A percentile compares a stretch with the other conserved stretches of the same genome.
These are phyloP conservation scores for Posidonia oceanica DNA, from an alignment of 116 monocot species.

Conservation along the genomic window DNA sequence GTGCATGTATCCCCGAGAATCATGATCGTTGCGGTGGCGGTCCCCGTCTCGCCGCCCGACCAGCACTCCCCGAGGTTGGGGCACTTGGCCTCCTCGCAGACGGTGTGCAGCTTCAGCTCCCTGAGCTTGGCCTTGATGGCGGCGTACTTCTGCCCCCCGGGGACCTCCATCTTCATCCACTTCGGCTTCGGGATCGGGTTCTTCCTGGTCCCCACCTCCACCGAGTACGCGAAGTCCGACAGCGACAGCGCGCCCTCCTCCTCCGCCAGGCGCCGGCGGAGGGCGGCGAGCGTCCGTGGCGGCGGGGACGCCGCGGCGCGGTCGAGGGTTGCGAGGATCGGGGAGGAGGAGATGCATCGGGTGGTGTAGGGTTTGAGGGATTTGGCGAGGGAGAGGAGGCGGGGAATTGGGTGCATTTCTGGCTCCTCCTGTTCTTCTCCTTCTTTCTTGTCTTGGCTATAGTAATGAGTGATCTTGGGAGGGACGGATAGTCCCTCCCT, in stretches of 20 bases:
- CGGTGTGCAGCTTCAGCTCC: slow-evolving; percentile 84
- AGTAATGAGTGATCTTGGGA: too few relatives aligned
- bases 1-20: slow-evolving; percentile 92
- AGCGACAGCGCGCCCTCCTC: slow-evolving; percentile 35
- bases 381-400: slow-evolving; percentile 25
- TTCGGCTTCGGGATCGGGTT: slow-evolving; percentile 78
- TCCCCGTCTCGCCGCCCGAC: slow-evolving; percentile 95
- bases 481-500: too few relatives aligned
- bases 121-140: slow-evolving; percentile 82
- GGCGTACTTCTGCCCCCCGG: slow-evolving; percentile 79
- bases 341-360: slow-evolving; percentile 14
- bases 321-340: slow-evolving; percentile 10
- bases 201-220: slow-evolving; percentile 88
- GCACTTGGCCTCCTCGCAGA: slow-evolving; percentile 94
- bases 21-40: slow-evolving; percentile 96
- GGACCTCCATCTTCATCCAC: slow-evolving; percentile 86
- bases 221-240: slow-evolving; percentile 77
- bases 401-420: slow-evolving; percentile 18
- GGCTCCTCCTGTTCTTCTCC: not conserved
- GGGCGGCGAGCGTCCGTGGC: slow-evolving; percentile 42
- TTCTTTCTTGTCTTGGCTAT: not conserved
- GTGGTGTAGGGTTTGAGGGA: slow-evolving; percentile 16
- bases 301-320: slow-evolving; percentile 6
- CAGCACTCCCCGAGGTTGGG: slow-evolving; percentile 94
- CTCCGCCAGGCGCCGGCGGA: slow-evolving; percentile 55